Evolutionary conservation across 768 basidiomycete species (phyloP).

Genomic region (Suillus subaureus): DNA sequence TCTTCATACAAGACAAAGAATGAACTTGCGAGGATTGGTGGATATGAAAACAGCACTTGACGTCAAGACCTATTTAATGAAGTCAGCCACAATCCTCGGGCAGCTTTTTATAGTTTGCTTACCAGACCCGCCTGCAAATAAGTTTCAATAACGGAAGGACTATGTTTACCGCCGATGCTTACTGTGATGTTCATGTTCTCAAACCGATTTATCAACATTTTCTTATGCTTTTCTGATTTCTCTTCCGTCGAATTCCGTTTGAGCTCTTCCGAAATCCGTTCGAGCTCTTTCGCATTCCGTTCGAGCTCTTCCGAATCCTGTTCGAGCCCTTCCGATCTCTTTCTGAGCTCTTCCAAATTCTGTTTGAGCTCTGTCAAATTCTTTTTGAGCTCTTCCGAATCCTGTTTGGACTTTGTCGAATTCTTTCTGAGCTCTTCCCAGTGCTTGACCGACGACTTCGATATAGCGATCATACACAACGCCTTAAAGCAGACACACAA

Average conservation of each 20-base stretch:
- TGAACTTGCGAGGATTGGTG: neutral
- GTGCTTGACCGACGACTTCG: neutral
- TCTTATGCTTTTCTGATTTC: neutral
- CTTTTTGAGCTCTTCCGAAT: no score
- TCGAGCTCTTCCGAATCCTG: no score
- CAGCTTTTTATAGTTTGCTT: neutral
- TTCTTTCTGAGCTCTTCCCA: neutral
- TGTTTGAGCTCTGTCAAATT: no score
- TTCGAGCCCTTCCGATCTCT: no score
- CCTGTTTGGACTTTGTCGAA: no score
- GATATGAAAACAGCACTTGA: slow-evolving; percentile 3
- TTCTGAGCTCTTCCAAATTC: no score
- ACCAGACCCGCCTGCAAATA: slow-evolving; percentile 1
- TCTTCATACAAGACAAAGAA: neutral
- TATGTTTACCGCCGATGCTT: neutral
- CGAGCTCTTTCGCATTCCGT: no score
- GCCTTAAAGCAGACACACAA: neutral
- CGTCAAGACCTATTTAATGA: neutral
- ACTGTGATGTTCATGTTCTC: neutral
- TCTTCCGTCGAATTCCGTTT: no score
- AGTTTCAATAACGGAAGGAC: neutral
- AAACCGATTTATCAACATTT: neutral
- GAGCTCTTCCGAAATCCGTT: no score
- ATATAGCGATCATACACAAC: neutral
- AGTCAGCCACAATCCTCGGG: neutral